Conservation (phyloP, 2,329 filamentous ascomycete genomes). For the Scorias spongiosa region DNA sequence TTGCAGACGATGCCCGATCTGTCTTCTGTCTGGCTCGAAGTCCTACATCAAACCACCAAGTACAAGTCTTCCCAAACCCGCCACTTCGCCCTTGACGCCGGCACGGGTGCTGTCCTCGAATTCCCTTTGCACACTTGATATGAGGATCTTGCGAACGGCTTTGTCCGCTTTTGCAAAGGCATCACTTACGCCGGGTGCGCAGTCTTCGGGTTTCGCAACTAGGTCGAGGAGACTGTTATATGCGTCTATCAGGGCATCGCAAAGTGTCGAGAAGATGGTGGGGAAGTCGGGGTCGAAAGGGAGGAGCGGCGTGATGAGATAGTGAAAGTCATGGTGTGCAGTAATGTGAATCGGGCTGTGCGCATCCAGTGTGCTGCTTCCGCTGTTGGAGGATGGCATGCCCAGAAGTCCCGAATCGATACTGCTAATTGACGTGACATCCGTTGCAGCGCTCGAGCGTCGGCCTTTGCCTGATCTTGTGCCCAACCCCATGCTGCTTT, state of each 20-base stretch:
- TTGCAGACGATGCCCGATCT: background rate
- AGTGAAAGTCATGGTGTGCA: constrained; percentile 73
- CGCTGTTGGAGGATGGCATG: background rate
- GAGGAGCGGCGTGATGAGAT: constrained; percentile 77
- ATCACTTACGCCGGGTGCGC: constrained; percentile 46
- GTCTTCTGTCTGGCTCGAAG: background rate
- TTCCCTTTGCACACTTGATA: constrained; percentile 75
- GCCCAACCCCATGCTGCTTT: constrained; percentile 26
- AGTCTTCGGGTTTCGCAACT: constrained; percentile 47
- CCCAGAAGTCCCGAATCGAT: background rate
- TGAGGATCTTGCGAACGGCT: constrained; percentile 72
- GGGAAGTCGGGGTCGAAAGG: constrained; percentile 97
- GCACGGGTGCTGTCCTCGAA: constrained; percentile 76
- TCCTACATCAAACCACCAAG: constrained; percentile 64
- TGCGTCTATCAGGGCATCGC: constrained; percentile 85
- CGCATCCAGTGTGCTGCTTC: constrained; percentile 11
- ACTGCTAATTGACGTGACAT: constrained; percentile 30
- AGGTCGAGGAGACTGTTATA: constrained; percentile 67
- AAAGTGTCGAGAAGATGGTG: constrained; percentile 88
- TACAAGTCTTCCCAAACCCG: constrained; percentile 76
- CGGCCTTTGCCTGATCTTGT: constrained; percentile 22
- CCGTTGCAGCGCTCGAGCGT: constrained; percentile 43
- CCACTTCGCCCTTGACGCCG: constrained; percentile 65
- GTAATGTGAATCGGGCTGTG: constrained; percentile 39
- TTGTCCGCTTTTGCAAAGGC: constrained; percentile 82